Conservation (phyloP, 306 rosid species). For the Pyrus betulifolia region DNA sequence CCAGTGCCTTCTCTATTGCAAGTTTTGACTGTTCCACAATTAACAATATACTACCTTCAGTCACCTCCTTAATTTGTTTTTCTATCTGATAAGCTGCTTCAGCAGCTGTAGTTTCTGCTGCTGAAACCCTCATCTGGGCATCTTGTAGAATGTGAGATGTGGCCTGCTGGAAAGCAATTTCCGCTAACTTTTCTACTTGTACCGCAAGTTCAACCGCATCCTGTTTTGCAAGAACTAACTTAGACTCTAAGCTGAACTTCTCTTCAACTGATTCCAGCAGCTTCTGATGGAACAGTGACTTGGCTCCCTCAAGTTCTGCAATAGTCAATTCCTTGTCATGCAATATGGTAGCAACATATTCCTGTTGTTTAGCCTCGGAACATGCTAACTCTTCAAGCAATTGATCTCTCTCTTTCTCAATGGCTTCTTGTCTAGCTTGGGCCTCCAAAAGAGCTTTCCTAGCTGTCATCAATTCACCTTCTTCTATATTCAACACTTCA, state of each 20-base stretch:
- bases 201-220: slow-evolving; percentile 76
- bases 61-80: slow-evolving; percentile 55
- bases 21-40: slow-evolving; percentile 52
- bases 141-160: slow-evolving; percentile 70
- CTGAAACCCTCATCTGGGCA: slow-evolving; percentile 57
- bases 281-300: slow-evolving; percentile 44
- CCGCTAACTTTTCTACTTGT: slow-evolving; percentile 69
- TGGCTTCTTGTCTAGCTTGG: slow-evolving; percentile 35
- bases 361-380: slow-evolving; percentile 48
- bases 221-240: slow-evolving; percentile 62
- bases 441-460: slow-evolving; percentile 48
- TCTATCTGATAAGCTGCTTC: slow-evolving; percentile 55
- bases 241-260: slow-evolving; percentile 52
- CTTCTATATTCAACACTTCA: slow-evolving; percentile 26
- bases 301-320: slow-evolving; percentile 59
- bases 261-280: slow-evolving; percentile 56
- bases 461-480: slow-evolving; percentile 33
- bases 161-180: slow-evolving; percentile 69
- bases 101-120: slow-evolving; percentile 69
- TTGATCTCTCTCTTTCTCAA: slow-evolving; percentile 58
- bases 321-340: slow-evolving; percentile 61
- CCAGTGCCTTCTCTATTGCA: slow-evolving; percentile 57
- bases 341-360: slow-evolving; percentile 42
- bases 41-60: slow-evolving; percentile 51
- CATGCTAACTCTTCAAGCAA: slow-evolving; percentile 53